Percentiles rank a stretch among this genome's conserved stretches.
phyloP scores from a whole-genome alignment of 495 filamentous ascomycete species.

The Aspergillus carlsbadensis region DNA sequence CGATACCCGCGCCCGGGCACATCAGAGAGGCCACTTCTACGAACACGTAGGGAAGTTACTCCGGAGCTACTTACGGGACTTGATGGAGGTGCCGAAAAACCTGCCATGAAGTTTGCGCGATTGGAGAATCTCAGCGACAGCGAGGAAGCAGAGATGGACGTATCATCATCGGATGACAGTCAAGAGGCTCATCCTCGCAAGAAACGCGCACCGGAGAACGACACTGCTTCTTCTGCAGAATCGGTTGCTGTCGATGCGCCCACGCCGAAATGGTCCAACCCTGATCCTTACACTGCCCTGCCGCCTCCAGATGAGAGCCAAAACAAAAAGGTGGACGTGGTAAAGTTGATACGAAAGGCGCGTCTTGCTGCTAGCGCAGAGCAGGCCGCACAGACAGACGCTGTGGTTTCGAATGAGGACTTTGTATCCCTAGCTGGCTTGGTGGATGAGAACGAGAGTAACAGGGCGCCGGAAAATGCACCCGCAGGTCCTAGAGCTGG shows the following conservation, averaged over 20 bases:
- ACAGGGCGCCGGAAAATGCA: slow-evolving; percentile 34
- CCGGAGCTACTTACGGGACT: slow-evolving; percentile 35
- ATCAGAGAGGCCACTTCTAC: slow-evolving; percentile 47
- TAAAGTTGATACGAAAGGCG: slow-evolving; percentile 84
- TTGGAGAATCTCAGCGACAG: slow-evolving; percentile 67
- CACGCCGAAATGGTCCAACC: slow-evolving; percentile 84
- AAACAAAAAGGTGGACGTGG: slow-evolving; percentile 74
- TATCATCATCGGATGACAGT: slow-evolving; percentile 46
- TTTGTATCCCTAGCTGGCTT: slow-evolving; percentile 76
- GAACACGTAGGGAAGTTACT: slow-evolving; percentile 33
- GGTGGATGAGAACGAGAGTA: slow-evolving; percentile 46
- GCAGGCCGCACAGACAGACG: slow-evolving; percentile 45
- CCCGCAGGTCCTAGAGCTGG: slow-evolving; percentile 40
- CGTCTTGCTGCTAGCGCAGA: slow-evolving; percentile 46
- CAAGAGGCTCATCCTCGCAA: slow-evolving; percentile 47
- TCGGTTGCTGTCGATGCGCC: slow-evolving; percentile 25
- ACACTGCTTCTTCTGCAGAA: slow-evolving; percentile 34
- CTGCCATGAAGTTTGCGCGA: slow-evolving; percentile 40
- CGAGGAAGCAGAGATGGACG: slow-evolving; percentile 69
- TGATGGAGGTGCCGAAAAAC: slow-evolving; percentile 25
- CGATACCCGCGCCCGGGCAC: slow-evolving; percentile 37
- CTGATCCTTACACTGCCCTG: slow-evolving; percentile 83
- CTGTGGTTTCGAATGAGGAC: slow-evolving; percentile 65
- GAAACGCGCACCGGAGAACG: slow-evolving; percentile 50
- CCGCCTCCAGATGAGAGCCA: slow-evolving; percentile 67